phyloP scores from a whole-genome alignment of 192 early-diverging fungal genomes.

The Piromyces finnis region DNA sequence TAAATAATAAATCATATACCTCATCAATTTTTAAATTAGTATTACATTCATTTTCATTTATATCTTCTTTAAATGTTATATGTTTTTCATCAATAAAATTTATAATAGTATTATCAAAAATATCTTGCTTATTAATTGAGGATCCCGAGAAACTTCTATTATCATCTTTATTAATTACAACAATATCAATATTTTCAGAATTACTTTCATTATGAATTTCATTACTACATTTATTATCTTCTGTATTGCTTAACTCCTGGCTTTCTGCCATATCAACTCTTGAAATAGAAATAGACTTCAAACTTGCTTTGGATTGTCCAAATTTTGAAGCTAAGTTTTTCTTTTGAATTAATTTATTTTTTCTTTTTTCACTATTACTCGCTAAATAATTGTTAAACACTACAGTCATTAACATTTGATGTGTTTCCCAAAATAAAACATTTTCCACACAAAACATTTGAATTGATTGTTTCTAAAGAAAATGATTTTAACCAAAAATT shows the following conservation, averaged over 20 bases:
- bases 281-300: too few relatives aligned
- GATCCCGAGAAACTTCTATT: not conserved
- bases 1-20: not conserved
- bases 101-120: not conserved
- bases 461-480: not conserved
- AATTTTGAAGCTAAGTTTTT: too few relatives aligned
- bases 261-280: too few relatives aligned
- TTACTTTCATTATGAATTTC: too few relatives aligned
- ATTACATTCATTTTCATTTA: not conserved
- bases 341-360: not conserved
- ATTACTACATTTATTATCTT: too few relatives aligned
- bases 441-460: not conserved
- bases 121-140: not conserved
- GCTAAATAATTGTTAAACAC: not conserved
- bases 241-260: too few relatives aligned
- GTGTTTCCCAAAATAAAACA: not conserved
- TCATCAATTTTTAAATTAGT: not conserved
- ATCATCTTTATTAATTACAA: not conserved
- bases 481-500: too few relatives aligned
- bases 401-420: not conserved
- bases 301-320: too few relatives aligned
- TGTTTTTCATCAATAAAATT: not conserved
- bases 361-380: not conserved
- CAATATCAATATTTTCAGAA: too few relatives aligned
- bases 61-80: not conserved